Percentiles rank a stretch among this genome's conserved stretches.
These are phyloP conservation scores for Penicillium canescens DNA, from an alignment of 495 filamentous ascomycete species.

Conservation along the genomic window DNA sequence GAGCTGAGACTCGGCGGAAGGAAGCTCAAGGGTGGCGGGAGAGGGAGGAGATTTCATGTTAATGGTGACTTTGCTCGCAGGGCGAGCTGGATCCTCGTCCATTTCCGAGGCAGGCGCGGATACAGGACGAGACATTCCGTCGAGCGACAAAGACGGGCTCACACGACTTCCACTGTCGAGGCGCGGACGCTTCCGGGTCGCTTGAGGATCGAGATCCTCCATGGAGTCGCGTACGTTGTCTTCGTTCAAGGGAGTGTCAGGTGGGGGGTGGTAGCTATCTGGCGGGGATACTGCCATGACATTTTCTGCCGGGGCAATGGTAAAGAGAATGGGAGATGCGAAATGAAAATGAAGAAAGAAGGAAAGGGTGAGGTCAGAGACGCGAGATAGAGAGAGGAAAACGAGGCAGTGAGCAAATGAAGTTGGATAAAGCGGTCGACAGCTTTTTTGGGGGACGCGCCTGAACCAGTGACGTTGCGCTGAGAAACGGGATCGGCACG, in stretches of 20 bases:
- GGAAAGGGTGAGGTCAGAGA: not conserved
- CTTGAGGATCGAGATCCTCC: conserved; percentile 56
- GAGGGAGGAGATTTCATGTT: conserved; percentile 47
- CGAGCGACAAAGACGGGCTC: conserved; percentile 45
- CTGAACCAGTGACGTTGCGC: conserved; percentile 29
- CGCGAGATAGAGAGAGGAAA: not conserved
- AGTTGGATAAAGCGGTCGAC: conserved; percentile 18
- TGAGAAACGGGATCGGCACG: conserved; percentile 9
- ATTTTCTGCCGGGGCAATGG: conserved; percentile 34
- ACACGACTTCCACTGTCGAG: conserved; percentile 56
- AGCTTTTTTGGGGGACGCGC: conserved; percentile 31
- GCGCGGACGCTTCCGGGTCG: conserved; percentile 62
- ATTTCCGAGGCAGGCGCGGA: conserved; percentile 35
- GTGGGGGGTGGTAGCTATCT: conserved; percentile 50
- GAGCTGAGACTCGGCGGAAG: conserved; percentile 15
- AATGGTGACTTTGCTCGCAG: conserved; percentile 57
- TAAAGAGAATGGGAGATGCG: not conserved
- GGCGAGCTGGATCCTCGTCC: conserved; percentile 36
- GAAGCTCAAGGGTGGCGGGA: conserved; percentile 17
- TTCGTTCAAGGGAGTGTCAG: conserved; percentile 35
- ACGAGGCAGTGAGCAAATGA: not conserved
- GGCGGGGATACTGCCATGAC: conserved; percentile 53
- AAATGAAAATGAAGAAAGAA: conserved; percentile 2
- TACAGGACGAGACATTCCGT: conserved; percentile 29
- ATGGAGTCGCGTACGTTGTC: conserved; percentile 47